Evolutionary conservation across 805 yeast genomes (phyloP).

Genomic region (Pichia heedii): DNA sequence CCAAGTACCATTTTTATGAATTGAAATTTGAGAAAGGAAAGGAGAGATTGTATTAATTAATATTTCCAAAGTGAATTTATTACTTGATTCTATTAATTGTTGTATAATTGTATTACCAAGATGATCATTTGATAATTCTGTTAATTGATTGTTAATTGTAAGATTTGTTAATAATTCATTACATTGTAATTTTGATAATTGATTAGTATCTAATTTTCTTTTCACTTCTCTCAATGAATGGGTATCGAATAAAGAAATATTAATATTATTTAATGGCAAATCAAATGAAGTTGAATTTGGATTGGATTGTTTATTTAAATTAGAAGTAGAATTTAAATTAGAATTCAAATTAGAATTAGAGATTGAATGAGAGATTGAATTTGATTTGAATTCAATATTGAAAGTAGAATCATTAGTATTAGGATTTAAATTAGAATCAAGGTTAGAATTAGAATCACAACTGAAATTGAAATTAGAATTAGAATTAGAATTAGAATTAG

Average conservation of each 20-base stretch:
- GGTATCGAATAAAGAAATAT: constrained; percentile 65
- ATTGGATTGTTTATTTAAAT: no score
- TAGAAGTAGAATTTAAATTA: no score
- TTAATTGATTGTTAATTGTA: constrained; percentile 80
- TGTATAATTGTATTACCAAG: constrained; percentile 95
- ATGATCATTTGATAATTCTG: constrained; percentile 86
- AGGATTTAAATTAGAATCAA: no score
- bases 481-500: no score
- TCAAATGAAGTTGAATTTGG: no score
- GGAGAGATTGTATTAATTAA: constrained; percentile 28
- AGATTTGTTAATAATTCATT: constrained; percentile 60
- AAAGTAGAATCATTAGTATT: no score
- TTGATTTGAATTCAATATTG: not conserved
- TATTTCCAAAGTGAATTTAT: not conserved
- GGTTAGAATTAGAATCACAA: no score
- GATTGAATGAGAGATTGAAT: no score
- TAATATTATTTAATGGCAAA: constrained; percentile 66
- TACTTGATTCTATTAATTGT: constrained; percentile 56
- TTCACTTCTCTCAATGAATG: constrained; percentile 83
- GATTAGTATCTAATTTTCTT: constrained; percentile 54
- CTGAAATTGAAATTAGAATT: no score
- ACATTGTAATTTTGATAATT: constrained; percentile 48
- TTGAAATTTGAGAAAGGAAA: constrained; percentile 81
- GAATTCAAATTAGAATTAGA: no score
- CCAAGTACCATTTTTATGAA: constrained; percentile 98